Percentiles rank a stretch among this genome's conserved stretches.
Evolutionary conservation across 1,284 basidiomycete species (phyloP).

Genomic region (Vanrija pseudolonga): DNA sequence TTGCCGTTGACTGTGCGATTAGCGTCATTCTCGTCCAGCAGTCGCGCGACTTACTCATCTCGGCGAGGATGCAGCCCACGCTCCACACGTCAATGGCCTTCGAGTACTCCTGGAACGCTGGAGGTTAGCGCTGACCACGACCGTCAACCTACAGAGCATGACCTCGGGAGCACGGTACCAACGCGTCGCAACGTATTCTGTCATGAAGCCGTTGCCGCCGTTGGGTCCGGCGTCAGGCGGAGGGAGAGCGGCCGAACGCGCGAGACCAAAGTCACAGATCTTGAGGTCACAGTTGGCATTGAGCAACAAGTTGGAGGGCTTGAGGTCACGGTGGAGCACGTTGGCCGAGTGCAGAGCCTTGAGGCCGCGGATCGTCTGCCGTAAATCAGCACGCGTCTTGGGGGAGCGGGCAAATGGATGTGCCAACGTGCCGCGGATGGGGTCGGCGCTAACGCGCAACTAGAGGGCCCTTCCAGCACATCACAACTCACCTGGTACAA

Average conservation of each 20-base stretch:
- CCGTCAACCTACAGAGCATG: slow-evolving; percentile 64
- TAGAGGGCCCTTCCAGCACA: background rate
- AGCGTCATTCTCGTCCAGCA: background rate
- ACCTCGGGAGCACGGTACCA: slow-evolving; percentile 95
- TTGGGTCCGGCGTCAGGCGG: slow-evolving; percentile 71
- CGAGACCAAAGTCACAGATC: slow-evolving; percentile 91
- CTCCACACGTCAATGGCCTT: slow-evolving; percentile 91
- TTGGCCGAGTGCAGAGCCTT: slow-evolving; percentile 90
- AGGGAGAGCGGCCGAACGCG: slow-evolving; percentile 68
- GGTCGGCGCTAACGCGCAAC: too few species aligned
- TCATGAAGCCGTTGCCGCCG: slow-evolving; percentile 86
- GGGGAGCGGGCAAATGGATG: too few species aligned
- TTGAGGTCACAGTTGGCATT: slow-evolving; percentile 96
- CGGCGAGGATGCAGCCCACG: slow-evolving; percentile 87
- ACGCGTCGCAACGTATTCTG: slow-evolving; percentile 87
- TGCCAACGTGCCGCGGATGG: too few species aligned
- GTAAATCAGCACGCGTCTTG: background rate
- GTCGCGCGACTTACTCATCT: slow-evolving; percentile 60
- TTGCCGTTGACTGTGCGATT: slow-evolving; percentile 62
- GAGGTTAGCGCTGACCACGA: background rate
- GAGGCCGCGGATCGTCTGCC: slow-evolving; percentile 75
- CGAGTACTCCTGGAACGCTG: slow-evolving; percentile 84
- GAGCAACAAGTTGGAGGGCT: slow-evolving; percentile 84
- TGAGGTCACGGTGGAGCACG: slow-evolving; percentile 89
- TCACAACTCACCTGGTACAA: slow-evolving; percentile 70